Evolutionary conservation across 2,329 filamentous ascomycete genomes (phyloP).

Genomic region (Dactylonectria estremocensis): DNA sequence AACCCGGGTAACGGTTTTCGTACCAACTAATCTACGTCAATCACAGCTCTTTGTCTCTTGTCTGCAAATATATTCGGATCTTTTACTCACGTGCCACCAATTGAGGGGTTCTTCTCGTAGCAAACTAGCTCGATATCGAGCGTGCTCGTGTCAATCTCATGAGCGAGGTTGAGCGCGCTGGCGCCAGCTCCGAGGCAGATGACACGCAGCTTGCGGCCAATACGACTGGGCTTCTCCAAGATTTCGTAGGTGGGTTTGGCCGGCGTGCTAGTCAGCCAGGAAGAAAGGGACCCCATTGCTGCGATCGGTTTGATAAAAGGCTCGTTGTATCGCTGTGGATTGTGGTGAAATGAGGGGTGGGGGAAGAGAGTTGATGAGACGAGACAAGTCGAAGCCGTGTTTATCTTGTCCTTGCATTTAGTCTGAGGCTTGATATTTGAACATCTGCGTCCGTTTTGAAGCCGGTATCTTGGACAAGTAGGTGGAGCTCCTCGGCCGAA

Average conservation of each 20-base stretch:
- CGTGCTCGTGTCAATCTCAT: conserved; percentile 38
- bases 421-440: background rate
- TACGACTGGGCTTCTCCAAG: conserved; percentile 43
- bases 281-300: conserved; percentile 15
- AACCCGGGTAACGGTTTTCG: conserved; percentile 45
- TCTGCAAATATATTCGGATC: background rate
- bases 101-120: conserved; percentile 48
- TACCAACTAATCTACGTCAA: conserved; percentile 22
- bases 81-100: conserved; percentile 33
- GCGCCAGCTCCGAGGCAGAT: conserved; percentile 50
- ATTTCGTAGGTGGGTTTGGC: conserved; percentile 36
- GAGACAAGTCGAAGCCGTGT: background rate
- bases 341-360: background rate
- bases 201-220: conserved; percentile 46
- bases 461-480: background rate
- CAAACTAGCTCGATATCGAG: conserved; percentile 44
- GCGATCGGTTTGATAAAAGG: background rate
- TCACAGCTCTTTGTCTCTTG: background rate
- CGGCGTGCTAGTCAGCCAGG: background rate
- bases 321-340: background rate
- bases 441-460: background rate
- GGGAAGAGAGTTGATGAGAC: background rate
- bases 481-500: background rate
- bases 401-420: background rate
- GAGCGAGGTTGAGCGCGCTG: conserved; percentile 49